These are phyloP conservation scores for Immersiella caudata DNA, from an alignment of 495 filamentous ascomycete genomes.

Conservation along the genomic window DNA sequence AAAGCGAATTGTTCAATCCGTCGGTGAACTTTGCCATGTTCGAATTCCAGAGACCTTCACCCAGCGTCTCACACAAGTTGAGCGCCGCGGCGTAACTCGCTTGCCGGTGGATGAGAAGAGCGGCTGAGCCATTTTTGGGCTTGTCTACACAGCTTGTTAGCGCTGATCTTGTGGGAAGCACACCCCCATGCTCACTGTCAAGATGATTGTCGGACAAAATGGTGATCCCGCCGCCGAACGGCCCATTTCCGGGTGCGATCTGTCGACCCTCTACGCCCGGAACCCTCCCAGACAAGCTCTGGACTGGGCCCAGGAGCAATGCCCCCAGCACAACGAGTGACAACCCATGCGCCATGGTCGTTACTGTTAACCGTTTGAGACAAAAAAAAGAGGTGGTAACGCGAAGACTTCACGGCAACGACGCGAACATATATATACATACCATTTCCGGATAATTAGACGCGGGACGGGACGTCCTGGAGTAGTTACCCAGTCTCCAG, in stretches of 20 bases:
- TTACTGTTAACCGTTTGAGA: background rate
- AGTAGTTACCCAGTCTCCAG: too few relatives aligned
- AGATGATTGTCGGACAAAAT: constrained; percentile 33
- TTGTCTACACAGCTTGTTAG: background rate
- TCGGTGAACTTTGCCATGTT: constrained; percentile 32
- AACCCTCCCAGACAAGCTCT: background rate
- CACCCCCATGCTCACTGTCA: constrained; percentile 23
- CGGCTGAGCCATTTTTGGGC: constrained; percentile 24
- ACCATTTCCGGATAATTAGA: too few relatives aligned
- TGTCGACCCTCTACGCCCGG: constrained; percentile 4
- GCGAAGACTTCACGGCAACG: background rate
- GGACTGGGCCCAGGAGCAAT: background rate
- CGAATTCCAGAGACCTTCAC: constrained; percentile 35
- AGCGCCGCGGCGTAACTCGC: constrained; percentile 21
- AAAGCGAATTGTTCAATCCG: constrained; percentile 33
- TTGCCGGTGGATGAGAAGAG: constrained; percentile 35
- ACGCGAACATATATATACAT: too few relatives aligned
- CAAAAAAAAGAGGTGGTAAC: background rate
- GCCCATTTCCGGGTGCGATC: background rate
- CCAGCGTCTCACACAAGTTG: constrained; percentile 26
- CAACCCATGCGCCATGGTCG: background rate
- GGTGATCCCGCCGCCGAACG: constrained; percentile 31
- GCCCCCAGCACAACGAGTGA: background rate
- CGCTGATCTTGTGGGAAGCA: background rate
- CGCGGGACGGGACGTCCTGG: too few relatives aligned